Conservation (phyloP, 305 asterid genomes). For the Nicotiana rustica region DNA sequence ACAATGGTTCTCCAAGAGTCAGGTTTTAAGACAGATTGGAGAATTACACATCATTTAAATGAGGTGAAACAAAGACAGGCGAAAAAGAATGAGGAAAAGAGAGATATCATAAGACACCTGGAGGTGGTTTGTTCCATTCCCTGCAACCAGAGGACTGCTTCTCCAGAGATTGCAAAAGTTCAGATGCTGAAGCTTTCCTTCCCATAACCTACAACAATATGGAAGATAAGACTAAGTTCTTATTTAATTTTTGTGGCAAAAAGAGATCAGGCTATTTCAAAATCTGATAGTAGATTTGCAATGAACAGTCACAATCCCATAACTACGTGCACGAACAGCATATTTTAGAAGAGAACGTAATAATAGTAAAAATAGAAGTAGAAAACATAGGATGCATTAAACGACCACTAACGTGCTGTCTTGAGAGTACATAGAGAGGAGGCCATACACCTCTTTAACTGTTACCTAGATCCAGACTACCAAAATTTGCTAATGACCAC, state of each 20-base stretch:
- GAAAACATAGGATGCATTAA: background rate
- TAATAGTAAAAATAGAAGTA: background rate
- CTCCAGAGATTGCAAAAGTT: slow-evolving; percentile 34
- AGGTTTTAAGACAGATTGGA: background rate
- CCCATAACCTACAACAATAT: slow-evolving; percentile 30
- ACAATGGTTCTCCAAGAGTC: slow-evolving; percentile 5
- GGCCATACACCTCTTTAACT: background rate
- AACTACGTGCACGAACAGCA: background rate
- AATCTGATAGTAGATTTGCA: background rate
- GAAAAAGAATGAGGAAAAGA: background rate
- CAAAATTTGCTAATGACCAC: background rate
- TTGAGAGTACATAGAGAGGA: background rate
- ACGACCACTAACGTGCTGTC: background rate
- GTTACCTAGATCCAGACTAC: background rate
- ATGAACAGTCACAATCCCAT: background rate
- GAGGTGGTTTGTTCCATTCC: slow-evolving; percentile 24
- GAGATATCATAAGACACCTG: slow-evolving; percentile 27
- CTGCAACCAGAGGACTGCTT: slow-evolving; percentile 31
- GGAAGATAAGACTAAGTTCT: slow-evolving; percentile 5
- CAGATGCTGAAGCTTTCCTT: slow-evolving; percentile 27
- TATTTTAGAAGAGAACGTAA: slow-evolving; percentile 3
- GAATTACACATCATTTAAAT: background rate
- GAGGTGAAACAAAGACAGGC: background rate
- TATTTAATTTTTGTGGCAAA: background rate
- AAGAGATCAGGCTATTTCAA: background rate